Evolutionary conservation across 495 filamentous ascomycete species (phyloP), one percentile per base, ranked within the genome.

Genomic region (Penicillium paradoxum): DNA sequence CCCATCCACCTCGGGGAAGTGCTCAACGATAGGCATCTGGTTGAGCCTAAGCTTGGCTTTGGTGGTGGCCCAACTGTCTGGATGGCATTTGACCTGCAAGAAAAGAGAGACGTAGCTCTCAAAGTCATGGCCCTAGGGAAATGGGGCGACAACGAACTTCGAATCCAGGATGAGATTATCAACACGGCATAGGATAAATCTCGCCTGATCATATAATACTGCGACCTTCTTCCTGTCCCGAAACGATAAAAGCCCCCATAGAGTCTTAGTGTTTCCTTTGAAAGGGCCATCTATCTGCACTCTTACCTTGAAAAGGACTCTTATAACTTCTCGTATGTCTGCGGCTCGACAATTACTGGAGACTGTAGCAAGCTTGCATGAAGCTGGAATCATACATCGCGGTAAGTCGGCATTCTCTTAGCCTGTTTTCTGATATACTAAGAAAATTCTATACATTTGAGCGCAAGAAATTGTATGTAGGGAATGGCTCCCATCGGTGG

Each of bases 11-110:
- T 64, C 24, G 62, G 55, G 21, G 62, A 59, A 40, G 27, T 61
- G 9, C 55, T 64, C 32, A 83, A 91, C 61, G 87, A 87, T 34
- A 86, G 87, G 67, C 92, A 95, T 70, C 88, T 86, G 9, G 81
- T 95, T 27, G 83, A 91, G 57, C 84, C 88, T 60, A 92, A 95
- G 73, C 76, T 91, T 17, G 89, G 89, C 15, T 91, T 47, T 85
- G 89, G 89, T 53, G 88, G 90, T 59, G 90, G 90, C 70, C 90
- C 86, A 8, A 92, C 89, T 10, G 89, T 95, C 33, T 92, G 88
- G 89, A 74, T 92, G 40, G 70, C 67, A 21, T 53, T 51, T 50
- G 68, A 76, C 56, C 49, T 58, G 18, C 54, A 53, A 58, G 68
- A 58, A 32, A 55, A 60, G 13, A 63, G 24, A 27, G 34, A 65